Percentiles rank a stretch among this genome's conserved stretches.
These are phyloP conservation scores for Jackrogersella minutella DNA, from an alignment of 495 filamentous ascomycete species.

Conservation along the genomic window DNA sequence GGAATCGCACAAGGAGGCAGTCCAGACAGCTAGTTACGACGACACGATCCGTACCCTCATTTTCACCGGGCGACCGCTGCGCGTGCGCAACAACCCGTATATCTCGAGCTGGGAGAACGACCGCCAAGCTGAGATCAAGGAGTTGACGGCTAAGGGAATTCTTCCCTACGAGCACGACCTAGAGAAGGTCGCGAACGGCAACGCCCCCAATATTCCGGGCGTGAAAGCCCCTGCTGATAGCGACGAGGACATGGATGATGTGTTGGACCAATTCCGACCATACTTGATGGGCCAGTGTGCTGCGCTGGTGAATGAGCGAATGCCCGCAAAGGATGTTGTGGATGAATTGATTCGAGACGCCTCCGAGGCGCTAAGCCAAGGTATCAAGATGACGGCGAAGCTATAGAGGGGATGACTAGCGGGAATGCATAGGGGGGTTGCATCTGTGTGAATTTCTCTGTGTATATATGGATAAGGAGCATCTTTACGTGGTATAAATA, in stretches of 20 bases:
- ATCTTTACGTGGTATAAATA: conserved; percentile 3
- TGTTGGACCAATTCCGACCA: conserved; percentile 89
- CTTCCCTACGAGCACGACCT: conserved; percentile 95
- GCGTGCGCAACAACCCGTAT: conserved; percentile 91
- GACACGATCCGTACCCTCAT: conserved; percentile 97
- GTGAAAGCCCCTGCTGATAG: conserved; percentile 72
- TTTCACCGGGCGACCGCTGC: conserved; percentile 94
- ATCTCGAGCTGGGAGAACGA: conserved; percentile 97
- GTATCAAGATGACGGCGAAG: conserved; percentile 71
- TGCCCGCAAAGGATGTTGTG: conserved; percentile 89
- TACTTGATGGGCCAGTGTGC: conserved; percentile 97
- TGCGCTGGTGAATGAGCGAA: conserved; percentile 91
- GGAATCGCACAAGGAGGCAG: conserved; percentile 94
- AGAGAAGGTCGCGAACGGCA: conserved; percentile 73
- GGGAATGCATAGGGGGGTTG: too few species aligned
- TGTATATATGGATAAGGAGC: conserved; percentile 15
- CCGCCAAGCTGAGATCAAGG: conserved; percentile 85
- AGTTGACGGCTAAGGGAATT: conserved; percentile 84
- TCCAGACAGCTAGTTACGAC: conserved; percentile 88
- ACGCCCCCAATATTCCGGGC: conserved; percentile 68
- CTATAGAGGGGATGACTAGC: conserved; percentile 53
- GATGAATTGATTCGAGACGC: conserved; percentile 94
- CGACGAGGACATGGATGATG: conserved; percentile 67
- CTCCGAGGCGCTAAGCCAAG: conserved; percentile 70
- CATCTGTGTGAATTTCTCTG: too few species aligned